Evolutionary conservation across 139 green algal species (phyloP).

Genomic region (Tetraselmis chui): DNA sequence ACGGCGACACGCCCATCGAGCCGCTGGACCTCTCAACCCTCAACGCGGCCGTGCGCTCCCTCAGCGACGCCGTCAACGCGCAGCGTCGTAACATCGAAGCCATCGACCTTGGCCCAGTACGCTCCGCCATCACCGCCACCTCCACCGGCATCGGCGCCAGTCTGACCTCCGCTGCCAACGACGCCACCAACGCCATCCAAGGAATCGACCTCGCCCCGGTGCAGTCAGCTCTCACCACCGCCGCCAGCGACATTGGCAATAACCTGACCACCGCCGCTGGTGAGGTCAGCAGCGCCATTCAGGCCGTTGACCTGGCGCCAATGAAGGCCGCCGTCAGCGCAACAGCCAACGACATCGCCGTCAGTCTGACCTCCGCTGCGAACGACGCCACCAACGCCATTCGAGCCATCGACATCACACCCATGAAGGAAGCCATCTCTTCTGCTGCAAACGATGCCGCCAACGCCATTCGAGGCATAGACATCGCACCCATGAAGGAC

Average conservation of each 20-base stretch:
- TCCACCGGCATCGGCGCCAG: too few relatives aligned
- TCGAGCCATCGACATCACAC: not conserved
- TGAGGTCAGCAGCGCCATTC: not conserved
- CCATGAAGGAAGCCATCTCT: not conserved
- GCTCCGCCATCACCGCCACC: not conserved
- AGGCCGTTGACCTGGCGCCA: not conserved
- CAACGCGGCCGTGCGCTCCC: not conserved
- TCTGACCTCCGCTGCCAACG: too few relatives aligned
- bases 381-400: not conserved
- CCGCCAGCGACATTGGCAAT: not conserved
- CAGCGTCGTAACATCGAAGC: too few relatives aligned
- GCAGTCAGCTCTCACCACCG: not conserved
- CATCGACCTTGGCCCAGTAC: too few relatives aligned
- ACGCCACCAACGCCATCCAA: not conserved
- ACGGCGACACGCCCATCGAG: conserved; percentile 13
- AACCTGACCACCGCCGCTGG: not conserved
- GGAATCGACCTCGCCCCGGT: not conserved
- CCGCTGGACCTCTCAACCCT: not conserved
- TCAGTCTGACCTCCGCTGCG: not conserved
- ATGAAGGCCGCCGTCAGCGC: not conserved
- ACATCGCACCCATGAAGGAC: not conserved
- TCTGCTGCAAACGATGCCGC: not conserved
- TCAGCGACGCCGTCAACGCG: not conserved
- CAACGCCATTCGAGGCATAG: not conserved
- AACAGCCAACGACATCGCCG: not conserved